phyloP scores from a whole-genome alignment of 2,329 filamentous ascomycete species.

The Blastomyces emzantsi region DNA sequence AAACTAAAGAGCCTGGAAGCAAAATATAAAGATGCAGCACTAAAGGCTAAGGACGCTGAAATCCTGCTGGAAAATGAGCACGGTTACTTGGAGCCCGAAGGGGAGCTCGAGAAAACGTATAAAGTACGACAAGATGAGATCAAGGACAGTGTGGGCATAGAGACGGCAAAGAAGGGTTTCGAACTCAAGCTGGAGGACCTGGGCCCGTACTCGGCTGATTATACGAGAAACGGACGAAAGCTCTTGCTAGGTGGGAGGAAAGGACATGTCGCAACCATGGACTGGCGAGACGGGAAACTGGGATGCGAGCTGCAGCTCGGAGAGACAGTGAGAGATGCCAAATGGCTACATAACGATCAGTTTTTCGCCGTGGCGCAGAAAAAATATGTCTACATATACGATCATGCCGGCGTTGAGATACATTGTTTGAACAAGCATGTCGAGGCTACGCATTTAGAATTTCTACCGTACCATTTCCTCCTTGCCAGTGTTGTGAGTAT shows the following conservation, averaged over 20 bases:
- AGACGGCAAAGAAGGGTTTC: constrained; percentile 87
- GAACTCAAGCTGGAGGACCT: constrained; percentile 74
- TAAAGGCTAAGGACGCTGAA: constrained; percentile 89
- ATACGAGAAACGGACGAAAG: constrained; percentile 79
- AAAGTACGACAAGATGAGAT: constrained; percentile 88
- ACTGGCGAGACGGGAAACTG: constrained; percentile 87
- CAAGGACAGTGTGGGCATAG: constrained; percentile 59
- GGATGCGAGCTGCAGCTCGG: constrained; percentile 84
- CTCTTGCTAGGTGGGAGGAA: constrained; percentile 80
- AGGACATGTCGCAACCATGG: constrained; percentile 91
- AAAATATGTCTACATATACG: constrained; percentile 95
- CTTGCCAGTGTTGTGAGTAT: constrained; percentile 68
- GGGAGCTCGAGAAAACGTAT: constrained; percentile 83
- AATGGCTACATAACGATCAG: constrained; percentile 92
- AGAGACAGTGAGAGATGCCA: constrained; percentile 81
- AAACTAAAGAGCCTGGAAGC: constrained; percentile 70
- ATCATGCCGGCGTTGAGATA: constrained; percentile 78
- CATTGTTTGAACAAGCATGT: constrained; percentile 85
- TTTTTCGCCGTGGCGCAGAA: constrained; percentile 92
- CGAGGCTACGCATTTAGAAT: constrained; percentile 90
- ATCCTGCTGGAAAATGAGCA: constrained; percentile 79
- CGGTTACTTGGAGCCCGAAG: constrained; percentile 82
- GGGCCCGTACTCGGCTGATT: constrained; percentile 82
- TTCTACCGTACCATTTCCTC: constrained; percentile 91
- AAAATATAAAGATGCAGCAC: constrained; percentile 70